These are phyloP conservation scores for Alternaria infectoria DNA, from an alignment of 2,329 filamentous ascomycete genomes.

Conservation along the genomic window DNA sequence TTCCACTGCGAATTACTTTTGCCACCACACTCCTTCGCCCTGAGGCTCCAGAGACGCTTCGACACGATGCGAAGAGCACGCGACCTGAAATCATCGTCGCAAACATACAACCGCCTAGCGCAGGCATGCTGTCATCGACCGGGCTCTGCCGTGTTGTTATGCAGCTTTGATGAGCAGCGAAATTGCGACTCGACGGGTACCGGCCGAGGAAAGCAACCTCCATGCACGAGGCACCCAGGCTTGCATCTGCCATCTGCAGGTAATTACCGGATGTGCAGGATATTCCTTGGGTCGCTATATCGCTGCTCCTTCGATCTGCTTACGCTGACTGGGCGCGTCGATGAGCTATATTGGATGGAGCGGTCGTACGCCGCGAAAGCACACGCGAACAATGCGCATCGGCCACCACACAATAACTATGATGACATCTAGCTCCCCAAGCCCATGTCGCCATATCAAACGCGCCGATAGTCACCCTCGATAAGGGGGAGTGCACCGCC, in stretches of 20 bases:
- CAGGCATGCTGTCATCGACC: neutral
- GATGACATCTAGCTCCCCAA: neutral
- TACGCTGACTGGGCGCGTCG: neutral
- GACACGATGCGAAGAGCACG: neutral
- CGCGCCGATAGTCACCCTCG: constrained; percentile 15
- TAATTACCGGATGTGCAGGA: constrained; percentile 21
- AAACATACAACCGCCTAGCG: constrained; percentile 1
- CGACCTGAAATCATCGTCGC: neutral
- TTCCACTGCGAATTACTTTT: neutral
- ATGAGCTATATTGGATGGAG: neutral
- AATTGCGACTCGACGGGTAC: constrained; percentile 33
- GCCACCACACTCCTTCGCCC: neutral
- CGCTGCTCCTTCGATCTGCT: neutral
- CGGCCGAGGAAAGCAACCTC: constrained; percentile 20
- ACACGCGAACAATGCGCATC: neutral
- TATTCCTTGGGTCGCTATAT: neutral
- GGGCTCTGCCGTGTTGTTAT: constrained; percentile 16
- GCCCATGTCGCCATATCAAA: constrained; percentile 14
- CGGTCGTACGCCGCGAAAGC: neutral
- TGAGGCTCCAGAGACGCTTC: too few species aligned
- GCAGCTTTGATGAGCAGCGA: constrained; percentile 24
- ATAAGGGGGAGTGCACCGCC: constrained; percentile 28
- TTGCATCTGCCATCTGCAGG: constrained; percentile 21
- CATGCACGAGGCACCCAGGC: constrained; percentile 11
- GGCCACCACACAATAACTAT: neutral